Conservation (phyloP, 179 eudicot species). For the Amaranthus tricolor region DNA sequence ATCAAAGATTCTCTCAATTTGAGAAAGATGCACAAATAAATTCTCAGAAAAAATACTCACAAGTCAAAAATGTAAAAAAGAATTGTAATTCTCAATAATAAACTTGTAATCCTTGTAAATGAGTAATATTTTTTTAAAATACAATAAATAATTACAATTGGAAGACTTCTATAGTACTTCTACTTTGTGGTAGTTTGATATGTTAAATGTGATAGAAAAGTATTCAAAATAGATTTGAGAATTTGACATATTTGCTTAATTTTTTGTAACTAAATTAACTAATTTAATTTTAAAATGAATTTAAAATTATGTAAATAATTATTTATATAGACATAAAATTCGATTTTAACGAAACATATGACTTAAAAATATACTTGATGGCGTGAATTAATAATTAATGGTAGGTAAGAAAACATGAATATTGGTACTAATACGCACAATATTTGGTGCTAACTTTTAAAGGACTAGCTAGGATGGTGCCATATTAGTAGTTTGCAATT, state of each 20-base stretch:
- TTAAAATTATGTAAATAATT: not conserved
- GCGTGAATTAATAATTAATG: not conserved
- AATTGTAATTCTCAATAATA: too few species aligned
- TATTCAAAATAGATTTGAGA: too few species aligned
- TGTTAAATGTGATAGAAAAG: too few species aligned
- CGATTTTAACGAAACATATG: not conserved
- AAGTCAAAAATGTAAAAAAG: too few species aligned
- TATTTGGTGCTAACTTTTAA: not conserved
- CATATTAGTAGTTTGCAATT: constrained; percentile 19
- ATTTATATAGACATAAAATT: not conserved
- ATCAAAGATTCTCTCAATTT: too few species aligned
- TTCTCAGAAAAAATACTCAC: not conserved
- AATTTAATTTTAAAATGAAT: not conserved
- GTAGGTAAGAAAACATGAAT: constrained; percentile 25
- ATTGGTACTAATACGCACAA: not conserved
- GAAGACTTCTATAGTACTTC: too few species aligned
- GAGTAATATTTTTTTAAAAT: too few species aligned
- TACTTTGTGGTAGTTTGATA: too few species aligned
- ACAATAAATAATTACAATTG: too few species aligned
- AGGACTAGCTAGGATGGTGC: constrained; percentile 15
- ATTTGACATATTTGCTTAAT: not conserved
- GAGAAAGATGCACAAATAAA: too few species aligned
- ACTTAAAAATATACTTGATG: not conserved
- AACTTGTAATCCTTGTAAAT: too few species aligned
- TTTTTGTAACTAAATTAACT: not conserved